phyloP scores from a whole-genome alignment of 805 yeast genomes.

The Kazachstania africana region DNA sequence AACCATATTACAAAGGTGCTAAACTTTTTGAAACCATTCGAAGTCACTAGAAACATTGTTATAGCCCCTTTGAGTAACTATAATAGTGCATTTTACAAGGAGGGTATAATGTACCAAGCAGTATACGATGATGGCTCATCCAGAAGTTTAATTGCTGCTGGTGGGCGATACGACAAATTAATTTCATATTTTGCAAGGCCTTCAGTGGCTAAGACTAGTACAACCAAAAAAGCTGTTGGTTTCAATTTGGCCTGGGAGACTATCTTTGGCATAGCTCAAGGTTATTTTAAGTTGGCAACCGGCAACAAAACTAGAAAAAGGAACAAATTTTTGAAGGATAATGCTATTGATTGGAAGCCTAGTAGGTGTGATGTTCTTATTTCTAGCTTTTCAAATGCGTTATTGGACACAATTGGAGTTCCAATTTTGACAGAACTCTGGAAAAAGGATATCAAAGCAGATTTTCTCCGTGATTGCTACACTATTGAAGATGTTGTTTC shows the following conservation, averaged over 20 bases:
- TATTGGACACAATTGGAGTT: slow-evolving; percentile 49
- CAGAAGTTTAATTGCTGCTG: slow-evolving; percentile 60
- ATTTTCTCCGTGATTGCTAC: slow-evolving; percentile 37
- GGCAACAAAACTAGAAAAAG: slow-evolving; percentile 25
- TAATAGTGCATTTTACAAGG: slow-evolving; percentile 64
- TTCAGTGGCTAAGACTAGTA: slow-evolving; percentile 25
- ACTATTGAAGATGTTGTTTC: slow-evolving; percentile 54
- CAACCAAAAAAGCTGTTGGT: slow-evolving; percentile 63
- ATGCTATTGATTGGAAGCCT: slow-evolving; percentile 37
- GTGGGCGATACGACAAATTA: slow-evolving; percentile 83
- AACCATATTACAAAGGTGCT: slow-evolving; percentile 50
- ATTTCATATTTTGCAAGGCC: slow-evolving; percentile 56
- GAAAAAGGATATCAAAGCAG: slow-evolving; percentile 72
- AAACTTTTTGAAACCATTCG: slow-evolving; percentile 42
- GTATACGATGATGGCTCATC: slow-evolving; percentile 48
- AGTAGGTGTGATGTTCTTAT: slow-evolving; percentile 74
- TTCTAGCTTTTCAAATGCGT: slow-evolving; percentile 49
- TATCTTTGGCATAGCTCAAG: slow-evolving; percentile 39
- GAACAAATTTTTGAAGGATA: slow-evolving; percentile 26
- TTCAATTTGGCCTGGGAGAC: slow-evolving; percentile 71
- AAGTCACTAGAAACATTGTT: slow-evolving; percentile 43
- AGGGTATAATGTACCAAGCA: slow-evolving; percentile 84
- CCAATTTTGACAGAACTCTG: slow-evolving; percentile 57
- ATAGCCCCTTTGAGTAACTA: slow-evolving; percentile 79
- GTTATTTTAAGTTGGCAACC: slow-evolving; percentile 31